phyloP scores from a whole-genome alignment of 2,329 filamentous ascomycete species.

The Dryadomyces quercivorus region DNA sequence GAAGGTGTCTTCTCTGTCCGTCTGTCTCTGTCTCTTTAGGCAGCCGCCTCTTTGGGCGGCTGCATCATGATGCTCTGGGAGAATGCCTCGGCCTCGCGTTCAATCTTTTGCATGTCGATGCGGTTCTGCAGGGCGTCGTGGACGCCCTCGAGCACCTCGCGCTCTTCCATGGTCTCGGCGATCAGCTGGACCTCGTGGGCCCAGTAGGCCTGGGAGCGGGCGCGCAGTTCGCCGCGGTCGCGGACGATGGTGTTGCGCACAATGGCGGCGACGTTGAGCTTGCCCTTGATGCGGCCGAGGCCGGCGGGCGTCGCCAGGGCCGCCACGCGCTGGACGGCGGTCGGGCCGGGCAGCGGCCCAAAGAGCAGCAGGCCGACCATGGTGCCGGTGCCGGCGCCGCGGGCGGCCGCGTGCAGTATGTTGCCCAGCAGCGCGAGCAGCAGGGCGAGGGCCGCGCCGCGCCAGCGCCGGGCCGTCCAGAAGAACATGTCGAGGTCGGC shows the following conservation, averaged over 20 bases:
- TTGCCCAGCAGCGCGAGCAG: conserved; percentile 53
- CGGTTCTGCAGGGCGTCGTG: conserved; percentile 53
- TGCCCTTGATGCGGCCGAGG: conserved; percentile 49
- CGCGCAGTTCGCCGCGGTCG: conserved; percentile 57
- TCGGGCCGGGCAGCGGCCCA: conserved; percentile 45
- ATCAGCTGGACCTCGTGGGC: conserved; percentile 60
- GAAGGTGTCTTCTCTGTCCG: not conserved
- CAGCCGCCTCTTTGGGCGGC: conserved; percentile 15
- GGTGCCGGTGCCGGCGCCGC: conserved; percentile 32
- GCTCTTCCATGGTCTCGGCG: conserved; percentile 65
- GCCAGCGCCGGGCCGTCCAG: conserved; percentile 54
- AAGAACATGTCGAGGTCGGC: conserved; percentile 57
- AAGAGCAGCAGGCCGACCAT: conserved; percentile 7
- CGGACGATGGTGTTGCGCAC: conserved; percentile 69
- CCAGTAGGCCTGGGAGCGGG: conserved; percentile 64
- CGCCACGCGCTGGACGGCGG: conserved; percentile 55
- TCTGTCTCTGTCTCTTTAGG: conserved; percentile 4
- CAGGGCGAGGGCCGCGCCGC: conserved; percentile 50
- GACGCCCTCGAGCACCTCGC: conserved; percentile 59
- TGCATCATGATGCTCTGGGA: conserved; percentile 29
- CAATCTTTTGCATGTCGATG: conserved; percentile 49
- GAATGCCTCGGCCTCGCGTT: conserved; percentile 52
- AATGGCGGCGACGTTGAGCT: conserved; percentile 60
- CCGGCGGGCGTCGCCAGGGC: conserved; percentile 29
- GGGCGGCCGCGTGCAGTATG: conserved; percentile 65